Base-by-base conservation (phyloP, 441 rosid genomes). In the Gossypium trilobum region DNA sequence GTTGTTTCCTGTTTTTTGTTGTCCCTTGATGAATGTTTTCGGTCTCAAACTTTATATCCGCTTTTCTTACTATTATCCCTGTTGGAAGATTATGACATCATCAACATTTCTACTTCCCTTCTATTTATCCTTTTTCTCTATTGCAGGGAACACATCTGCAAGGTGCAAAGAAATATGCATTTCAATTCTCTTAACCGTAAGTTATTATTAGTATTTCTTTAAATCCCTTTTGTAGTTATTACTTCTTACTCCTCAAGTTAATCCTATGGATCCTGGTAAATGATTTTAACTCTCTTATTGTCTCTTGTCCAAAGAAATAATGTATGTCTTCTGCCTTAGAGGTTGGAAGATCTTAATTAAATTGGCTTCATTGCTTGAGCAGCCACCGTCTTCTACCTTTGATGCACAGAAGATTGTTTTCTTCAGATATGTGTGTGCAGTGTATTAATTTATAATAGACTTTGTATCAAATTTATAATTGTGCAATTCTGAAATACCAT, bases 91-190 rank as follows among this genome's bases (percentile, higher is more conserved):
- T 27, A 61, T 61, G 46, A 29, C 20, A 14, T 5, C 57, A 2
- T 70, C 9, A 50, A 59, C 60, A 10, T 67, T 56, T 51, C 25
- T 71, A n/a, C 27, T 52, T 50, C 44, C 73, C 36, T 70, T 64
- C 42, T 48, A 78, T 64, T 73, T 74, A 57, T 22, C 74, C 14
- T 67, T 29, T 67, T 27, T 69, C 71, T 71, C 58, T 42, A 74
- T 39, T 82, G 67, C 85, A 93, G 98, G 99, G 99, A 95, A 81
- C 82, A 86, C 68, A 93, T 95, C 61, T 90, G 94, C 78, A 88
- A 75, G 65, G 89, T 85, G 81, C 98, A 88, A 80, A 87, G 97
- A 71, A 91, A 78, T 82, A 77, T 95, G 83, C 97, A 91, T 81
- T 93, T 92, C 78, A 87, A 80, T 81, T 80, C 87, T 68, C 77